phyloP scores from a whole-genome alignment of 2,329 filamentous ascomycete genomes.

The Sporothrix phasma region DNA sequence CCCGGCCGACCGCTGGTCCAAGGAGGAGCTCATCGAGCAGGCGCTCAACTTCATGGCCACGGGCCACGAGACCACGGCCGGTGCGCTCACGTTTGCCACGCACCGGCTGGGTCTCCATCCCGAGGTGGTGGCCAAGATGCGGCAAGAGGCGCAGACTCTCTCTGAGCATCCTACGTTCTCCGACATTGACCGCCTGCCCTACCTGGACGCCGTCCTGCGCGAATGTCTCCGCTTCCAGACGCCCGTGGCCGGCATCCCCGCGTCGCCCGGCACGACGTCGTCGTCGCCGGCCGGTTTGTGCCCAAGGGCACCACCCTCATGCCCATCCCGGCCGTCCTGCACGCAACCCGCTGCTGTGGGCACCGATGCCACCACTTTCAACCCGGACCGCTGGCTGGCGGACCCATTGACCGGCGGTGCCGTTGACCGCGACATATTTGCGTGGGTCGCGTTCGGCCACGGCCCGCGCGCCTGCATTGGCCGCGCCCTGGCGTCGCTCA shows the following conservation, averaged over 20 bases:
- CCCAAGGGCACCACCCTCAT: conserved; percentile 22
- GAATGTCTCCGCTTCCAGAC: conserved; percentile 21
- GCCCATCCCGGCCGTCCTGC: conserved; percentile 18
- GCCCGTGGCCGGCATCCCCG: conserved; percentile 23
- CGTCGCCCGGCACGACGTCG: conserved; percentile 17
- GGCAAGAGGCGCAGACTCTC: not conserved
- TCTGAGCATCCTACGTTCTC: not conserved
- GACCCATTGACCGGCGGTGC: conserved; percentile 20
- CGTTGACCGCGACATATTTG: conserved; percentile 22
- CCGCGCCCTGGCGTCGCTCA: conserved; percentile 27
- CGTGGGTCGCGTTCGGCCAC: conserved; percentile 30
- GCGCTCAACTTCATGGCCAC: conserved; percentile 21
- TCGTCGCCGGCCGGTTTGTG: conserved; percentile 20
- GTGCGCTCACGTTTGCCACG: conserved; percentile 26
- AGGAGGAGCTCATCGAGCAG: conserved; percentile 18
- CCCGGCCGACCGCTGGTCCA: not conserved
- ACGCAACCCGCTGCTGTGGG: conserved; percentile 22
- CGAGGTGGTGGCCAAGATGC: conserved; percentile 27
- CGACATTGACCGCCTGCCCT: conserved; percentile 22
- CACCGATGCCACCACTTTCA: conserved; percentile 20
- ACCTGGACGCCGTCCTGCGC: conserved; percentile 28
- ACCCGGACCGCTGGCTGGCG: conserved; percentile 19
- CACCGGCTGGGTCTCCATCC: conserved; percentile 26
- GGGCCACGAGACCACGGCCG: conserved; percentile 29
- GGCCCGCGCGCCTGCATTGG: conserved; percentile 32